phyloP scores from a whole-genome alignment of 1,139 yeast species.

The Yamadazyma spencermartinsiae region DNA sequence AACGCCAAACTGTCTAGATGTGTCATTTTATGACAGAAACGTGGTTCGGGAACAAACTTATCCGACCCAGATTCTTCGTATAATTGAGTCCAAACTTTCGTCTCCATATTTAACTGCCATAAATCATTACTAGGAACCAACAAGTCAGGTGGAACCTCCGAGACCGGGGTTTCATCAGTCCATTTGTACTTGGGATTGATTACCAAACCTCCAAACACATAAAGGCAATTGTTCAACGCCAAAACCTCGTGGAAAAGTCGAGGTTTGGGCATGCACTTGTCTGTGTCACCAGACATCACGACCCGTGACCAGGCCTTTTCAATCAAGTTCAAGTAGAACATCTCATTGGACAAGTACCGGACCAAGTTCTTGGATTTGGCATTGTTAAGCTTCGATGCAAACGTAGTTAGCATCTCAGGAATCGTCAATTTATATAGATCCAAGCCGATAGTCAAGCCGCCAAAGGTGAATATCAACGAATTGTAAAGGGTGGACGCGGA shows the following conservation, averaged over 20 bases:
- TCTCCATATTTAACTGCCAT: slow-evolving; percentile 61
- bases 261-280: slow-evolving; percentile 42
- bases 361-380: slow-evolving; percentile 30
- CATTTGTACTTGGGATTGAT: slow-evolving; percentile 17
- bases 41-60: slow-evolving; percentile 34
- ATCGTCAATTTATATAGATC: slow-evolving; percentile 43
- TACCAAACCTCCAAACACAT: slow-evolving; percentile 62
- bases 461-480: slow-evolving; percentile 61
- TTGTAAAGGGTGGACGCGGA: slow-evolving; percentile 58
- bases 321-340: slow-evolving; percentile 57
- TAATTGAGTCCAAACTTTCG: slow-evolving; percentile 53
- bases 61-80: slow-evolving; percentile 32
- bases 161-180: slow-evolving; percentile 8
- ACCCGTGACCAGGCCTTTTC: slow-evolving; percentile 57
- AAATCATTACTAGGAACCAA: slow-evolving; percentile 58
- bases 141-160: slow-evolving; percentile 12
- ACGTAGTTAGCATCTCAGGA: slow-evolving; percentile 27
- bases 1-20: slow-evolving; percentile 41
- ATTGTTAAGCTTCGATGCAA: slow-evolving; percentile 29
- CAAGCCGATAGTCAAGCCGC: slow-evolving; percentile 67
- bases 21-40: slow-evolving; percentile 58
- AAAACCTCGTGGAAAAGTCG: slow-evolving; percentile 62
- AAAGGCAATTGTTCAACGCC: slow-evolving; percentile 49
- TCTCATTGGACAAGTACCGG: slow-evolving; percentile 55
- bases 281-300: slow-evolving; percentile 6